A percentile compares a stretch with the other conserved stretches of the same genome.
phyloP scores from a whole-genome alignment of 2,329 filamentous ascomycete genomes.

The Fusarium globosum region DNA sequence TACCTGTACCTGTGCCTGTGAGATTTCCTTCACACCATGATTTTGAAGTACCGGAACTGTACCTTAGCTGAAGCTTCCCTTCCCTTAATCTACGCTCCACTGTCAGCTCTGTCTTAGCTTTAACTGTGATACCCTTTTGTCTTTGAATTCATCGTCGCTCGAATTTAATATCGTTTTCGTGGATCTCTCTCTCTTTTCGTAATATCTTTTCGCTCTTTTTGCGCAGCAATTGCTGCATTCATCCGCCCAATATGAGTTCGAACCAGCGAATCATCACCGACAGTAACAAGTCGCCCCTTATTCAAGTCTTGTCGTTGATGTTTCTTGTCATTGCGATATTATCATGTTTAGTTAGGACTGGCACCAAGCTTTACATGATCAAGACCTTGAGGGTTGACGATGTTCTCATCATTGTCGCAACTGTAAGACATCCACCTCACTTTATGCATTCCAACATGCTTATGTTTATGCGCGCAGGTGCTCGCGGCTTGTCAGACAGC shows the following conservation, averaged over 20 bases:
- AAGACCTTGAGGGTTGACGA: constrained; percentile 45
- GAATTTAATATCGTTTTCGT: constrained; percentile 1
- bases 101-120: constrained; percentile 1
- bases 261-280: constrained; percentile 44
- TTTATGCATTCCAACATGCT: background rate
- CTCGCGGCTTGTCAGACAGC: constrained; percentile 41
- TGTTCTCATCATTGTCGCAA: constrained; percentile 39
- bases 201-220: background rate
- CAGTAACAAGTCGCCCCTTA: constrained; percentile 46
- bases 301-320: constrained; percentile 46
- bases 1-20: constrained; percentile 1
- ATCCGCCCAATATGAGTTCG: constrained; percentile 30
- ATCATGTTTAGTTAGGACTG: constrained; percentile 39
- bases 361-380: constrained; percentile 47
- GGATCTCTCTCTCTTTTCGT: background rate
- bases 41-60: background rate
- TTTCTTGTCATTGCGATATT: constrained; percentile 46
- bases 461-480: constrained; percentile 19
- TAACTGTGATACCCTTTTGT: background rate
- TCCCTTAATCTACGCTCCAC: constrained; percentile 13
- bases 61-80: background rate
- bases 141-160: background rate
- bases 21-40: constrained; percentile 3
- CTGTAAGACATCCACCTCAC: constrained; percentile 20
- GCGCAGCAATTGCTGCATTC: constrained; percentile 8